These are phyloP conservation scores for Naegleria lovaniensis DNA, from an alignment of 208 protist species.

Conservation along the genomic window DNA sequence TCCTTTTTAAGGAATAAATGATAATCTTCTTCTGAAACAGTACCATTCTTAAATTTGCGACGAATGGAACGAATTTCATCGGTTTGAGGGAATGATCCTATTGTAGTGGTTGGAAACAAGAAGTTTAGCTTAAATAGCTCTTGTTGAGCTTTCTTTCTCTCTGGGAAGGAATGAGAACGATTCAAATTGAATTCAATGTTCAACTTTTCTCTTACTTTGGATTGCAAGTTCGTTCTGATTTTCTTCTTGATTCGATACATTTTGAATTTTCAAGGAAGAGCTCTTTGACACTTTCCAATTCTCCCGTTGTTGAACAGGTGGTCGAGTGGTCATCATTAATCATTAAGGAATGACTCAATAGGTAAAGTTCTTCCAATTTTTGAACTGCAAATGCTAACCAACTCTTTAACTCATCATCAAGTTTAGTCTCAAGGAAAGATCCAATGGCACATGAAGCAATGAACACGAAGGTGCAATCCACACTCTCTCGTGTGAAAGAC, in stretches of 20 bases:
- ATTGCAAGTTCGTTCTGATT: conserved; percentile 35
- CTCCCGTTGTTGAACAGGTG: too few relatives aligned
- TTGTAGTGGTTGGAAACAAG: conserved; percentile 74
- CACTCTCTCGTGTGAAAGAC: conserved; percentile 38
- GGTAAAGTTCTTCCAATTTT: conserved; percentile 63
- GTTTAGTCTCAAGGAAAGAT: conserved; percentile 53
- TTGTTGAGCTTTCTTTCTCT: conserved; percentile 51
- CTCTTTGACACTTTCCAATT: neutral
- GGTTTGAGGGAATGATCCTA: conserved; percentile 80
- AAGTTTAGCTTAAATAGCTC: conserved; percentile 52
- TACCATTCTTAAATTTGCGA: conserved; percentile 54
- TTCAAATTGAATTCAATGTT: conserved; percentile 13
- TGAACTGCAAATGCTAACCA: conserved; percentile 69
- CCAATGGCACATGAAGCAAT: conserved; percentile 65
- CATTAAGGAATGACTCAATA: conserved; percentile 45
- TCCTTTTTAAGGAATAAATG: conserved; percentile 60
- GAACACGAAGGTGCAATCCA: conserved; percentile 67
- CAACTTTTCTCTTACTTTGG: conserved; percentile 29
- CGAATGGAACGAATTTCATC: conserved; percentile 59
- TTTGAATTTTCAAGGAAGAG: neutral
- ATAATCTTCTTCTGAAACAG: conserved; percentile 54
- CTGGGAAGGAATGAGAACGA: conserved; percentile 36
- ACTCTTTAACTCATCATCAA: conserved; percentile 54
- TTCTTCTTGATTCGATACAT: neutral
- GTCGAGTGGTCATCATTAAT: too few relatives aligned